Conservation (phyloP, 2,329 filamentous ascomycete genomes). For the Hypoxylon sp. region DNA sequence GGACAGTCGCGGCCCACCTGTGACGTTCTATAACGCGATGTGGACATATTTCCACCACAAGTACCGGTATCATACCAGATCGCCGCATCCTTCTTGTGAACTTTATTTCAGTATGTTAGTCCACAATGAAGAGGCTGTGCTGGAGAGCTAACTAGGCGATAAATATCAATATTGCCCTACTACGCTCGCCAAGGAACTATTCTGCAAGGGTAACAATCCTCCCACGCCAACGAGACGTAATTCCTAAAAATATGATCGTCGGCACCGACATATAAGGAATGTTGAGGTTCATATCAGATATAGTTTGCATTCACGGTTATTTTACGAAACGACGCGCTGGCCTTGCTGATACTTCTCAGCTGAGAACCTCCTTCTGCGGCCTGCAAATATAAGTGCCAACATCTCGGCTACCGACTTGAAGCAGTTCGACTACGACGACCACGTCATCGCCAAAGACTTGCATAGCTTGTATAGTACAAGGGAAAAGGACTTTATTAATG, state of each 20-base stretch:
- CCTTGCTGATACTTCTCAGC: background rate
- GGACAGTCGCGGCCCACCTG: background rate
- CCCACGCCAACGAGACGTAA: slow-evolving; percentile 6
- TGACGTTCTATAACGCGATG: background rate
- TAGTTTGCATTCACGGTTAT: background rate
- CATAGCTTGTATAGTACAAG: background rate
- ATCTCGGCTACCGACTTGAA: background rate
- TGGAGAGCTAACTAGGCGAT: slow-evolving; percentile 2
- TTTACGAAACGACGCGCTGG: background rate
- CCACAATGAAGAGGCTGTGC: slow-evolving; percentile 4
- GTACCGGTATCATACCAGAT: background rate
- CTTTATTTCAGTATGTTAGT: background rate
- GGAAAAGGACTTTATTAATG: background rate
- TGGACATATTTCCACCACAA: background rate
- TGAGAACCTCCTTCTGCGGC: background rate
- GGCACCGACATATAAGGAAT: slow-evolving; percentile 9
- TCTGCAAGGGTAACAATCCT: slow-evolving; percentile 18
- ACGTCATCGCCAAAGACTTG: background rate
- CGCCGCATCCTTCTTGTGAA: slow-evolving; percentile 8
- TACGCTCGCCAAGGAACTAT: slow-evolving; percentile 27
- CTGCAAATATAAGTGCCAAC: background rate
- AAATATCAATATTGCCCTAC: slow-evolving; percentile 9
- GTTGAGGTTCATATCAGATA: background rate
- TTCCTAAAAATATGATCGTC: slow-evolving; percentile 26
- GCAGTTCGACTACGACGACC: slow-evolving; percentile 4